Conservation (phyloP, 164 flowering plant species). For the Litsea cubeba region DNA sequence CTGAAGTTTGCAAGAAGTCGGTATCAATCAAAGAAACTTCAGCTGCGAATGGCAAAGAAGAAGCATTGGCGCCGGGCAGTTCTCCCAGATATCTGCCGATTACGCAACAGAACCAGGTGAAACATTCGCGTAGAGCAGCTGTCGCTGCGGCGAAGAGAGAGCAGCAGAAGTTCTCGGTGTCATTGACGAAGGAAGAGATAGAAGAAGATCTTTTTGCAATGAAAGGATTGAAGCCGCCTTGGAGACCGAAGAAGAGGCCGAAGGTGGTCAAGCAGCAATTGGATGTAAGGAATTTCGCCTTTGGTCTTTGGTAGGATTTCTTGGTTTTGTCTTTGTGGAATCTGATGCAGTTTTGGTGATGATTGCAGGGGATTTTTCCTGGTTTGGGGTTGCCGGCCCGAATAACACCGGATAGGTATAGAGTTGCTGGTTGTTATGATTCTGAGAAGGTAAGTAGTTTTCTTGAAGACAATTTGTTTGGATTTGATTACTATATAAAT, state of each 20-base stretch:
- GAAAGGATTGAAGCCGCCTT: conserved; percentile 46
- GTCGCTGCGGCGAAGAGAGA: conserved; percentile 28
- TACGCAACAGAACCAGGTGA: conserved; percentile 43
- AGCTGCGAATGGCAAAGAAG: conserved; percentile 45
- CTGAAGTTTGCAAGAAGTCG: background rate
- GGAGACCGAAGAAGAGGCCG: conserved; percentile 69
- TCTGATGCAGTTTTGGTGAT: background rate
- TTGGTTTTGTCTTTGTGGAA: background rate
- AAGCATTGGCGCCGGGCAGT: conserved; percentile 9
- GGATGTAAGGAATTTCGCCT: conserved; percentile 42
- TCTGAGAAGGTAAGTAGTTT: too few species aligned
- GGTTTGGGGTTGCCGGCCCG: too few species aligned
- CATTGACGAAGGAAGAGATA: conserved; percentile 56
- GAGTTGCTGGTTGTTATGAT: too few species aligned
- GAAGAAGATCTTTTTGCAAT: conserved; percentile 64
- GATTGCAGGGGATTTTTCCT: conserved; percentile 40
- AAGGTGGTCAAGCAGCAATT: conserved; percentile 45
- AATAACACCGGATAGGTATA: too few species aligned
- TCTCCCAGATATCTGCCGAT: conserved; percentile 74
- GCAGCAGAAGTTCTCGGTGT: conserved; percentile 35
- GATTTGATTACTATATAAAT: too few species aligned
- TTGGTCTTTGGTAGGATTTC: background rate
- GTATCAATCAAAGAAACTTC: too few species aligned
- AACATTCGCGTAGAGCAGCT: conserved; percentile 29
- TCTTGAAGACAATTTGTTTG: too few species aligned